These are phyloP conservation scores for Biscogniauxia mediterranea DNA, from an alignment of 2,329 filamentous ascomycete species.

Conservation along the genomic window DNA sequence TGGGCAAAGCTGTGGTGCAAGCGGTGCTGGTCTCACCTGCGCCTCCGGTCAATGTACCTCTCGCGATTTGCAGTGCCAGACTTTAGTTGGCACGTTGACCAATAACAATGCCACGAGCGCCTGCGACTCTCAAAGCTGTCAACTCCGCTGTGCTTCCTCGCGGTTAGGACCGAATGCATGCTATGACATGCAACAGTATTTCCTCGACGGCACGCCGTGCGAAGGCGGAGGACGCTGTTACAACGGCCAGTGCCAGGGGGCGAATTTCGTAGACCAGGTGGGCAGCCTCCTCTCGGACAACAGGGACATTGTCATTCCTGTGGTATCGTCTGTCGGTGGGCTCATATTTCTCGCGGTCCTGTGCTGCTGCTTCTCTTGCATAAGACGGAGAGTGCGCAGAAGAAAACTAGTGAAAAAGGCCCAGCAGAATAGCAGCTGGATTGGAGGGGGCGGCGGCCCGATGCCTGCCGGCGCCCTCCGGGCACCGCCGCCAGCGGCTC, in stretches of 20 bases:
- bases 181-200: constrained; percentile 81
- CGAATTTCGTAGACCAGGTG: constrained; percentile 68
- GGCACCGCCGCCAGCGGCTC: constrained; percentile 14
- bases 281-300: constrained; percentile 73
- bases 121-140: constrained; percentile 72
- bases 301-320: constrained; percentile 78
- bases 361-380: constrained; percentile 63
- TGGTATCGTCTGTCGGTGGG: constrained; percentile 69
- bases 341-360: constrained; percentile 68
- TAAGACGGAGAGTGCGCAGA: constrained; percentile 38
- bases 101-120: constrained; percentile 75
- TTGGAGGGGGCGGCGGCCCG: constrained; percentile 20
- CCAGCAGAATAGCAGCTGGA: constrained; percentile 29
- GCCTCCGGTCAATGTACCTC: constrained; percentile 94
- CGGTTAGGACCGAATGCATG: constrained; percentile 65
- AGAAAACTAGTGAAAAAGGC: constrained; percentile 27
- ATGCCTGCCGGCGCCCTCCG: constrained; percentile 13
- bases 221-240: constrained; percentile 74
- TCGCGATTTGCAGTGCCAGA: constrained; percentile 83
- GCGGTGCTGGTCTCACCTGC: constrained; percentile 66
- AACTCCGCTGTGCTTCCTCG: constrained; percentile 72
- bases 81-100: constrained; percentile 73
- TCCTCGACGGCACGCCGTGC: constrained; percentile 87
- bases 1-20: constrained; percentile 67
- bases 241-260: constrained; percentile 75